Base-by-base conservation (phyloP, 2,329 filamentous ascomycete species). In the Diaporthe velutina region DNA sequence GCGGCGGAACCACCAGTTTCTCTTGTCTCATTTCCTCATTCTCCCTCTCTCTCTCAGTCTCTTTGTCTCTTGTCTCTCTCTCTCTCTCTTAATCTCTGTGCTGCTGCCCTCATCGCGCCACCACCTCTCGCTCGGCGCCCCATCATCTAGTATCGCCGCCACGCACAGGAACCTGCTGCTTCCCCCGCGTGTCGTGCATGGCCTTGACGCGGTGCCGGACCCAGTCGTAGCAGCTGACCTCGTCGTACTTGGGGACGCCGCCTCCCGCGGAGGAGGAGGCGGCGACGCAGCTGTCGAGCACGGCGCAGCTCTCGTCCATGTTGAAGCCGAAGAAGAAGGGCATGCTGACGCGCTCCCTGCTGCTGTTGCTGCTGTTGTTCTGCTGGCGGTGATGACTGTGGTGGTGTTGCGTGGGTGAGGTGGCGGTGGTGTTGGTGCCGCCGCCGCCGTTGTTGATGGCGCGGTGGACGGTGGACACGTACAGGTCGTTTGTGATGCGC, bases 401-500 rank as follows among this genome's bases (percentile, higher is more conserved):
- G n/a, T 52, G n/a, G 8, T 52, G n/a, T 4, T 1, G 4, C n/a
- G 4, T 5, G 10, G 22, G 5, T 25, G n/a, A 15, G 15, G 12
- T n/a, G n/a, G n/a, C n/a, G n/a, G n/a, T n/a, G n/a, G n/a, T 10
- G 10, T 10, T 10, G 35, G 5, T 10, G 12, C n/a, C 8, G 38
- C 9, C 15, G 0, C 79, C 81, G 10, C 82, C 83, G 33, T 79
- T 76, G 67, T 88, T 89, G 45, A 86, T 82, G 2, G 85, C 87
- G 2, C 86, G 80, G 75, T 88, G 88, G n/a, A 89, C 83, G 0
- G 86, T 88, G 58, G 84, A 87, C 71, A 86, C 83, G 73, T 87
- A 89, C 60, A 80, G 74, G 25, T 86, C 87, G 72, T 89, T 89
- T 1, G 87, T 88, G 80, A 86, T 87, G 22, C 87, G 83, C 83